Evolutionary conservation across 306 rosid species (phyloP).

Genomic region (Pyrus pyrifolia): DNA sequence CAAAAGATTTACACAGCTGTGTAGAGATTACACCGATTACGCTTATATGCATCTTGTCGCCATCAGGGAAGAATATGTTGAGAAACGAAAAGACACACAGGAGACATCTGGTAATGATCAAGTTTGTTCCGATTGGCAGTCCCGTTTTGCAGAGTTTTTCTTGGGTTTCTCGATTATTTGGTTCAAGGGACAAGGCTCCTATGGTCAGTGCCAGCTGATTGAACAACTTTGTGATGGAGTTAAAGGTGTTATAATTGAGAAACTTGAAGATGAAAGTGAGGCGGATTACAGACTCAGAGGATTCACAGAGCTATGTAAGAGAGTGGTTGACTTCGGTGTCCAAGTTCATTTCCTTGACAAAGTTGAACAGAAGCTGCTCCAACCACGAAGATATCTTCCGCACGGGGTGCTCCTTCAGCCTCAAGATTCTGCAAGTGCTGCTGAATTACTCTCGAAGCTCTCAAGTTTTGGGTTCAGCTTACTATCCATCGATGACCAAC

Average conservation of each 20-base stretch:
- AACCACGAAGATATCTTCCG: background rate
- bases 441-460: background rate
- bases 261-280: background rate
- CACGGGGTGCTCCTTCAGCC: background rate
- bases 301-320: background rate
- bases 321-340: background rate
- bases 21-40: background rate
- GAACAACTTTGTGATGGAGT: background rate
- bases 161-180: too few relatives aligned
- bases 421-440: background rate
- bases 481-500: background rate
- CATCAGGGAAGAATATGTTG: too few relatives aligned
- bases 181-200: too few relatives aligned
- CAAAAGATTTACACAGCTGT: background rate
- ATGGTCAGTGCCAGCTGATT: background rate
- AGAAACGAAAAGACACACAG: background rate
- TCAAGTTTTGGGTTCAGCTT: background rate
- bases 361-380: background rate
- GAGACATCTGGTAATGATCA: background rate
- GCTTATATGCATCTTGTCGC: too few relatives aligned
- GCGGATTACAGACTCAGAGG: background rate
- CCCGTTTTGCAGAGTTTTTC: too few relatives aligned
- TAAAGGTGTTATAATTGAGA: background rate
- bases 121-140: background rate
- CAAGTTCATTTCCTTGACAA: background rate